Conservation (phyloP, 345 rosid species). For the Luvunga scandens region DNA sequence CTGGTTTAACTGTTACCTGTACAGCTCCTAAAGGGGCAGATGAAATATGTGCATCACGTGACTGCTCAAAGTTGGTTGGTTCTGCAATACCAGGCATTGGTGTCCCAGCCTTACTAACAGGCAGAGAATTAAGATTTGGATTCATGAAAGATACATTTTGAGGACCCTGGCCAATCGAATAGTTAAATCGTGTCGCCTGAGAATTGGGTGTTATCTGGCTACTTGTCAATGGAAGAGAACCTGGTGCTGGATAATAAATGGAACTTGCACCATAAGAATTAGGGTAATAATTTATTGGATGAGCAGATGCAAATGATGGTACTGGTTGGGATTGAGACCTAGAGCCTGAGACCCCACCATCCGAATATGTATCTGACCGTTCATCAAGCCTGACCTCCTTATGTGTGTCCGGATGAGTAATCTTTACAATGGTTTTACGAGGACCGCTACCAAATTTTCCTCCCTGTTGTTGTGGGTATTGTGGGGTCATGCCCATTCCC, state of each 20-base stretch:
- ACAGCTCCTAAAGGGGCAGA: slow-evolving; percentile 36
- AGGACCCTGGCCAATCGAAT: slow-evolving; percentile 49
- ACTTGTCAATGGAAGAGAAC: slow-evolving; percentile 53
- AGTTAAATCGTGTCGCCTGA: slow-evolving; percentile 62
- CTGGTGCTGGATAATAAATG: slow-evolving; percentile 45
- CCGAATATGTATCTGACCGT: slow-evolving; percentile 55
- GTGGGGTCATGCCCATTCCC: slow-evolving; percentile 63
- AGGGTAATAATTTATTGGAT: slow-evolving; percentile 47
- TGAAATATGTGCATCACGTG: slow-evolving; percentile 36
- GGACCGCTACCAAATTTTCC: slow-evolving; percentile 58
- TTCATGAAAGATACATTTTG: slow-evolving; percentile 55
- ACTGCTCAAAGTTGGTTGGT: slow-evolving; percentile 34
- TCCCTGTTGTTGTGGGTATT: slow-evolving; percentile 74
- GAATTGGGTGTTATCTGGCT: slow-evolving; percentile 56
- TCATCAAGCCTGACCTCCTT: slow-evolving; percentile 90
- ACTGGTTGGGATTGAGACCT: slow-evolving; percentile 68
- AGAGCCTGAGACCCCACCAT: slow-evolving; percentile 48
- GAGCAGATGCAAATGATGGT: slow-evolving; percentile 52
- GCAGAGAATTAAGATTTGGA: slow-evolving; percentile 37
- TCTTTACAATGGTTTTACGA: slow-evolving; percentile 74
- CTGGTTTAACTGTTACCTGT: slow-evolving; percentile 55
- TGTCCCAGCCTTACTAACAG: slow-evolving; percentile 40
- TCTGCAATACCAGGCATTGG: slow-evolving; percentile 37
- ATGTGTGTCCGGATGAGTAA: slow-evolving; percentile 91
- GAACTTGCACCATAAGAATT: slow-evolving; percentile 38